Evolutionary conservation across 2,329 filamentous ascomycete species (phyloP).

Genomic region (Cryphonectria nitschkei): DNA sequence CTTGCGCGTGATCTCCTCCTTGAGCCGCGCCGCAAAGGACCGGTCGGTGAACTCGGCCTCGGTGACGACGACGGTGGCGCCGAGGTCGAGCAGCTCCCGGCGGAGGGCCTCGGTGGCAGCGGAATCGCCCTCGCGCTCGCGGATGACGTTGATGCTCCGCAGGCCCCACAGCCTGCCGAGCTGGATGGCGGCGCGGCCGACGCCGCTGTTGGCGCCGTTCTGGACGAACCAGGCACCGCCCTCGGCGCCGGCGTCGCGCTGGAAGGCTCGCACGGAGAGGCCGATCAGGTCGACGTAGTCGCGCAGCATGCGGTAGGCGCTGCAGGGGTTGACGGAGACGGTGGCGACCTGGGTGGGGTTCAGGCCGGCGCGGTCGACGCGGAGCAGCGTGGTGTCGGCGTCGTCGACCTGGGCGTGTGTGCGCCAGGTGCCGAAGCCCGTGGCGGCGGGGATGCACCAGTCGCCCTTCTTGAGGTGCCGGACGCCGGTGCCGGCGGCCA

Average conservation of each 20-base stretch:
- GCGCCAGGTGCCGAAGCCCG: constrained; percentile 90
- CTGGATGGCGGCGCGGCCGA: constrained; percentile 90
- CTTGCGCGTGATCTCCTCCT: constrained; percentile 67
- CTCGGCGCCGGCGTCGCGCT: constrained; percentile 65
- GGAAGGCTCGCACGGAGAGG: constrained; percentile 50
- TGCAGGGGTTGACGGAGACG: constrained; percentile 89
- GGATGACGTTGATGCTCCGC: constrained; percentile 86
- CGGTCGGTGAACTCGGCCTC: constrained; percentile 58
- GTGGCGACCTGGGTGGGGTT: constrained; percentile 81
- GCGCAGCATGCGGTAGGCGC: constrained; percentile 89
- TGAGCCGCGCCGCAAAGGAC: constrained; percentile 63
- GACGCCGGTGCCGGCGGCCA: constrained; percentile 65
- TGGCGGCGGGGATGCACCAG: constrained; percentile 87
- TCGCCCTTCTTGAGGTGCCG: constrained; percentile 70
- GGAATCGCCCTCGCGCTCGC: constrained; percentile 64
- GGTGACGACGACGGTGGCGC: constrained; percentile 60
- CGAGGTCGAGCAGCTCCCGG: constrained; percentile 56
- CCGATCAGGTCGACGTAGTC: constrained; percentile 66
- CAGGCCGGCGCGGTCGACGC: constrained; percentile 72
- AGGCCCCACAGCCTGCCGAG: constrained; percentile 84
- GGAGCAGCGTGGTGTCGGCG: constrained; percentile 61
- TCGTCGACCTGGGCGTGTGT: constrained; percentile 77
- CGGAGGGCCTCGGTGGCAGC: constrained; percentile 66
- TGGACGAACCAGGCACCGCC: constrained; percentile 95
- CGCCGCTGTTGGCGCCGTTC: constrained; percentile 94